Base-by-base conservation (phyloP, 805 yeast species). In the Schwanniomyces sp. region DNA sequence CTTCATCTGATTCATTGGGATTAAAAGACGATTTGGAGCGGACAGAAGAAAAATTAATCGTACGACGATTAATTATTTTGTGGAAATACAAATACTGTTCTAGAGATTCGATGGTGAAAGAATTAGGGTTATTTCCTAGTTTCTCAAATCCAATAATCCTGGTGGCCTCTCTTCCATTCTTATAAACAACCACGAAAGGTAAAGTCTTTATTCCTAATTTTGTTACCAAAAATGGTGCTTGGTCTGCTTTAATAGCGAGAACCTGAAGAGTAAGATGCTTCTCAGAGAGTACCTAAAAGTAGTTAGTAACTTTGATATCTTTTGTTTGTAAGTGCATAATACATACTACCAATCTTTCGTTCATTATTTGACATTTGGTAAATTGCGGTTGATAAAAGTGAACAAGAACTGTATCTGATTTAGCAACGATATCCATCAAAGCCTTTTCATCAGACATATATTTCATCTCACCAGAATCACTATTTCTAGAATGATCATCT, bases 161-260 rank as follows among this genome's bases (percentile, higher is more conserved):
- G 11, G 76, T 74, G 4, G 70, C 59, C 55, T 87, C 92, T 39
- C 74, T 64, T 1, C 91, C 91, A 32, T 77, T 69, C 10, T 67
- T 69, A 58, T 84, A 89, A 7, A 82, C 70, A 1, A 86, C 64
- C 2, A 88, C 82, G 53, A 83, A 84, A 0, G 96, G 96, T 5
- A 89, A 70, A 9, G 85, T 82, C 59, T 85, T 80, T 43, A 90
- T 74, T 2, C 72, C 69, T 34, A 90, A 72, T 58, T 81, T 82
- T 2, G 81, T 67, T 4, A 82, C 89, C 40, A 90, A 67, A 58
- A 89, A 89, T 3, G 95, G 91, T 1, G 91, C 86, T 34, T 77
- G 67, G 30, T 72, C 78, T 0, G 88, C 96, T 46, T 76, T 71
- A 4, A 86, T 76, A 40, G 78, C 72, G 17, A 77, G 63, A 49